These are phyloP conservation scores for Lasiosphaeriaceae sp. DNA, from an alignment of 495 filamentous ascomycete species.

Conservation along the genomic window DNA sequence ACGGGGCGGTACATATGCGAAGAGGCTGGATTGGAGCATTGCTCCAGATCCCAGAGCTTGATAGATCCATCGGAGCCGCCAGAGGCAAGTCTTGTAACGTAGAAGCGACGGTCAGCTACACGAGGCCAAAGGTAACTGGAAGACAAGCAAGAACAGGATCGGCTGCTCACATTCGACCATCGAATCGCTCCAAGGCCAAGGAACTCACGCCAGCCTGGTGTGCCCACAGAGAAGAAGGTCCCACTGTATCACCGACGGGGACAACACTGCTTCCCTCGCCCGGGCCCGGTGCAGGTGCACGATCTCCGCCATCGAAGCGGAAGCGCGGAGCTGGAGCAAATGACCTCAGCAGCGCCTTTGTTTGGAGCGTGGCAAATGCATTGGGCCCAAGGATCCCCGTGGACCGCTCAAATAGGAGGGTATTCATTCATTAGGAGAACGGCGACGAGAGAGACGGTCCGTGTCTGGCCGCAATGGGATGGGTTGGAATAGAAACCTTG, in stretches of 20 bases:
- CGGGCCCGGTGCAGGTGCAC: constrained; percentile 11
- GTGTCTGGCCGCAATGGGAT: background rate
- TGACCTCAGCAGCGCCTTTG: constrained; percentile 48
- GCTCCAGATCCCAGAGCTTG: constrained; percentile 78
- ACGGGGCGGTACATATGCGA: constrained; percentile 49
- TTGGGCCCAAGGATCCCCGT: constrained; percentile 59
- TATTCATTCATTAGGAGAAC: constrained; percentile 56
- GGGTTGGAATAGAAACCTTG: too few species aligned
- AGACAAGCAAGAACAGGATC: too few species aligned
- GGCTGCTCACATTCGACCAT: constrained; percentile 63
- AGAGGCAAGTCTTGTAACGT: constrained; percentile 63
- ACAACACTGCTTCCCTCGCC: constrained; percentile 1
- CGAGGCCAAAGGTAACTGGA: too few species aligned
- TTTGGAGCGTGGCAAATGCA: constrained; percentile 60
- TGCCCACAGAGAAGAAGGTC: constrained; percentile 41
- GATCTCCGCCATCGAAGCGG: constrained; percentile 60
- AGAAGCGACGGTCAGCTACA: too few species aligned
- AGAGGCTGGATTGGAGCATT: constrained; percentile 30
- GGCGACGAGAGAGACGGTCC: background rate
- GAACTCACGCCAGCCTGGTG: constrained; percentile 75
- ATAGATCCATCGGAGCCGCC: constrained; percentile 78
- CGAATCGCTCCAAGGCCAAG: constrained; percentile 70
- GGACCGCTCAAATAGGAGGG: constrained; percentile 67
- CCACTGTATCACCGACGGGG: constrained; percentile 11
- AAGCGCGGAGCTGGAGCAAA: constrained; percentile 61